Conservation (phyloP, 192 early-diverging fungal species). For the Lobosporangium transversale region DNA sequence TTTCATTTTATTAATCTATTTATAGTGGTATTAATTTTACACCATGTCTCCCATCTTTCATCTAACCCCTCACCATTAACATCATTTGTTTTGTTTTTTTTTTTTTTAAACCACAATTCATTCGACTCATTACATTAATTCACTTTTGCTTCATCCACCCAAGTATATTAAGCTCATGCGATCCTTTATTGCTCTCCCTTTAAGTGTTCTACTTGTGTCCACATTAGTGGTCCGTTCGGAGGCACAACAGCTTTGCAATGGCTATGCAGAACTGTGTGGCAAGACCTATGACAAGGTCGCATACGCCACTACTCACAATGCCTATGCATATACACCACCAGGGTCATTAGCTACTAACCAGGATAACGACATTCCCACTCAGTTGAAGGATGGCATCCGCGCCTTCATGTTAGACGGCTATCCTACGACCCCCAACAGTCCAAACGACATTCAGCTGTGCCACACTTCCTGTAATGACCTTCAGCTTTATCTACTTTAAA, state of each 20-base stretch:
- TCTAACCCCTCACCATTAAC: too few species aligned
- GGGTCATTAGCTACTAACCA: slow-evolving; percentile 75
- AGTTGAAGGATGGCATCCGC: slow-evolving; percentile 79
- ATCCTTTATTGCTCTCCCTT: slow-evolving; percentile 18
- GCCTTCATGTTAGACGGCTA: slow-evolving; percentile 75
- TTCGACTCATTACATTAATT: not conserved
- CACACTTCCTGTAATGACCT: slow-evolving; percentile 63
- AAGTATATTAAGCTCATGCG: slow-evolving; percentile 23
- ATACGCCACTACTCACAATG: slow-evolving; percentile 78
- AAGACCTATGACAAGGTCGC: slow-evolving; percentile 71
- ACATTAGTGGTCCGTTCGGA: slow-evolving; percentile 5
- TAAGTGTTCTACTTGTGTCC: not conserved
- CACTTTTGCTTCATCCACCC: not conserved
- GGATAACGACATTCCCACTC: slow-evolving; percentile 64
- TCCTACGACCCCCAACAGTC: slow-evolving; percentile 23
- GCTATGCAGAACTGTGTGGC: slow-evolving; percentile 73
- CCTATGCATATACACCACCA: slow-evolving; percentile 64
- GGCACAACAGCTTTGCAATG: slow-evolving; percentile 66
- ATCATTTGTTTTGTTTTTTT: too few species aligned
- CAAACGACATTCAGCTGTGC: slow-evolving; percentile 66
- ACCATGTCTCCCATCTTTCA: too few species aligned
- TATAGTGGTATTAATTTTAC: too few species aligned
- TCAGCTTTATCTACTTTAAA: too few species aligned
- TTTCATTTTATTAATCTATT: too few species aligned
- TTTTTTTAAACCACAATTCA: not conserved